Conservation (phyloP, 371 early-diverging fungal genomes). For the Apophysomyces ossiformis region DNA sequence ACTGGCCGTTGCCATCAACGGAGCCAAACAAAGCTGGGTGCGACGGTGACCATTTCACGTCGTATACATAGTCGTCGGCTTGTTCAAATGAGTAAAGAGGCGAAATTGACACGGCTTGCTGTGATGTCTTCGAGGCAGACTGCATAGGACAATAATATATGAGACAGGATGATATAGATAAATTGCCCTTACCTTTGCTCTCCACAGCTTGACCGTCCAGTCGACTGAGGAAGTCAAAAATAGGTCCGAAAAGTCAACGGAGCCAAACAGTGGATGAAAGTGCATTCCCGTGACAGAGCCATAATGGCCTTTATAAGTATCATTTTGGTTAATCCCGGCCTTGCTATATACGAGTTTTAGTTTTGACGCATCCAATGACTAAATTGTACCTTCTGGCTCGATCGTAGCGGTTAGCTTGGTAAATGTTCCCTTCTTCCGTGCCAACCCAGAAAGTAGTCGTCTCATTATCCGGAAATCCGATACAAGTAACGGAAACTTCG, state of each 20-base stretch:
- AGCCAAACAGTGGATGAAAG: conserved; percentile 87
- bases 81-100: conserved; percentile 92
- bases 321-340: conserved; percentile 88
- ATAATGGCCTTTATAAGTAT: conserved; percentile 87
- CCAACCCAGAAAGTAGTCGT: conserved; percentile 94
- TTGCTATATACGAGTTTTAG: conserved; percentile 60
- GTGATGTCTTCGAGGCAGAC: conserved; percentile 67
- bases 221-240: conserved; percentile 91
- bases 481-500: conserved; percentile 89
- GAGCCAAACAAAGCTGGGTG: conserved; percentile 94
- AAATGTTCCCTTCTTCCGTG: conserved; percentile 92
- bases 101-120: conserved; percentile 58
- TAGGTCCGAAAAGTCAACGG: conserved; percentile 87
- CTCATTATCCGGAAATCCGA: conserved; percentile 93
- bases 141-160: conserved; percentile 15
- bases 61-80: conserved; percentile 94
- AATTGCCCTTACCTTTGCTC: conserved; percentile 66
- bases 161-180: too few relatives aligned
- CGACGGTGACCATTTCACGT: conserved; percentile 94
- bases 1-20: conserved; percentile 89
- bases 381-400: conserved; percentile 79
- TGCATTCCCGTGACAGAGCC: conserved; percentile 90
- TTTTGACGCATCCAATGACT: background rate
- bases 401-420: conserved; percentile 92
- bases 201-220: conserved; percentile 97